Conservation (phyloP, 139 green algal species). For the Tetradesmus lagerheimii region DNA sequence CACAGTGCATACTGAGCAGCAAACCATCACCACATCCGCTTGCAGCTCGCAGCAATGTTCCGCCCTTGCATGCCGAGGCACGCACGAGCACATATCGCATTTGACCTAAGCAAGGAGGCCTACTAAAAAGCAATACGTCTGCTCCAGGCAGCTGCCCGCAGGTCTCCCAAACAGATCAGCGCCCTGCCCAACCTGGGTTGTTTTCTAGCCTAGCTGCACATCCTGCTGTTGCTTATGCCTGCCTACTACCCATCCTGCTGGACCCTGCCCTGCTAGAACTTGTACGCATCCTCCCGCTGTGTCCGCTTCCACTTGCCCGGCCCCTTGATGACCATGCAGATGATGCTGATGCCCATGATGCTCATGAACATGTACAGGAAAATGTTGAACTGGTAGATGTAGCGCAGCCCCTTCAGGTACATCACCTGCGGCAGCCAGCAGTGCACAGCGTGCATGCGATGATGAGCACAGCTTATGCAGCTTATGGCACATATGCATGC, state of each 20-base stretch:
- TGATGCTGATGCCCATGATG: slow-evolving; percentile 62
- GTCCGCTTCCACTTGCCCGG: slow-evolving; percentile 69
- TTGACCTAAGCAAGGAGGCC: too few species aligned
- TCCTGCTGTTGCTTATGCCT: background rate
- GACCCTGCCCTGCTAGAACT: background rate
- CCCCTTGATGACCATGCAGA: slow-evolving; percentile 58
- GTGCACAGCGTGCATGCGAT: background rate
- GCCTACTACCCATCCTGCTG: background rate
- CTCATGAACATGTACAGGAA: slow-evolving; percentile 82
- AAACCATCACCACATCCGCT: too few species aligned
- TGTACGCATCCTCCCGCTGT: slow-evolving; percentile 71
- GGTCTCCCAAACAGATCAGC: too few species aligned
- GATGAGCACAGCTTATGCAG: background rate
- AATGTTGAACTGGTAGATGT: slow-evolving; percentile 89
- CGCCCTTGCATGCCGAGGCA: too few species aligned
- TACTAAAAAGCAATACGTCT: too few species aligned
- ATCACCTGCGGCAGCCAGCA: slow-evolving; percentile 63
- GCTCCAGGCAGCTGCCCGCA: too few species aligned
- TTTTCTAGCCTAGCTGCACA: background rate
- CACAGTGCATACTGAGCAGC: too few species aligned
- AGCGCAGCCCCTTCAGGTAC: slow-evolving; percentile 87
- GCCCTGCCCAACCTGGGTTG: background rate
- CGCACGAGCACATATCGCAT: too few species aligned
- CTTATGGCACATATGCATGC: background rate
- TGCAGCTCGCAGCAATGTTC: too few species aligned